Conservation (phyloP, 306 rosid genomes). For the Rosa lucieae region DNA sequence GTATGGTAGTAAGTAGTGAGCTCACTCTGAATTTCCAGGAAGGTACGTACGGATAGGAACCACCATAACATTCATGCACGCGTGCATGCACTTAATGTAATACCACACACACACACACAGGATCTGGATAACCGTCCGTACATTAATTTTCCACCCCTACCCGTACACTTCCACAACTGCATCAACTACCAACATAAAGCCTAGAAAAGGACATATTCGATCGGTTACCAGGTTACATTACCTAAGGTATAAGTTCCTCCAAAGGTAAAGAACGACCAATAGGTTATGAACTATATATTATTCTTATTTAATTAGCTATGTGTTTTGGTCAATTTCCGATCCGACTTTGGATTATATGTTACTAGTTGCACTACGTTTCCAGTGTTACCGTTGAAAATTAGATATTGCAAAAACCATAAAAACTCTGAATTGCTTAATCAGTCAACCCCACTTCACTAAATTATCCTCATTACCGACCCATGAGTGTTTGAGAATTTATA, state of each 20-base stretch:
- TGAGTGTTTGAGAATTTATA: not conserved
- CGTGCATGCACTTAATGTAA: not conserved
- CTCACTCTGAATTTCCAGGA: not conserved
- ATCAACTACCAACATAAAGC: not conserved
- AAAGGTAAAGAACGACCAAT: not conserved
- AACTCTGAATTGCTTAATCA: not conserved
- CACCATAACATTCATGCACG: not conserved
- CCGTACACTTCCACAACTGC: not conserved
- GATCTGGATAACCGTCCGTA: not conserved
- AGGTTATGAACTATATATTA: not conserved
- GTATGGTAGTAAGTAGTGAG: not conserved
- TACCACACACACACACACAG: not conserved
- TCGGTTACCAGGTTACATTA: no score
- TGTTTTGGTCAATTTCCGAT: no score
- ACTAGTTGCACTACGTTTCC: no score
- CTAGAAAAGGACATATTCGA: not conserved
- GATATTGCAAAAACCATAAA: not conserved
- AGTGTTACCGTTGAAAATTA: no score
- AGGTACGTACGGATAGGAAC: conserved; percentile 21
- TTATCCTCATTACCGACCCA: not conserved
- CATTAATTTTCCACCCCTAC: not conserved
- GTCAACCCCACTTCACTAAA: not conserved
- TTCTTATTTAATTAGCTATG: no score
- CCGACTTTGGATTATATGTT: no score
- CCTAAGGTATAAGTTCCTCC: not conserved